phyloP scores from a whole-genome alignment of 2,329 filamentous ascomycete species.

The Nothophoma quercina region DNA sequence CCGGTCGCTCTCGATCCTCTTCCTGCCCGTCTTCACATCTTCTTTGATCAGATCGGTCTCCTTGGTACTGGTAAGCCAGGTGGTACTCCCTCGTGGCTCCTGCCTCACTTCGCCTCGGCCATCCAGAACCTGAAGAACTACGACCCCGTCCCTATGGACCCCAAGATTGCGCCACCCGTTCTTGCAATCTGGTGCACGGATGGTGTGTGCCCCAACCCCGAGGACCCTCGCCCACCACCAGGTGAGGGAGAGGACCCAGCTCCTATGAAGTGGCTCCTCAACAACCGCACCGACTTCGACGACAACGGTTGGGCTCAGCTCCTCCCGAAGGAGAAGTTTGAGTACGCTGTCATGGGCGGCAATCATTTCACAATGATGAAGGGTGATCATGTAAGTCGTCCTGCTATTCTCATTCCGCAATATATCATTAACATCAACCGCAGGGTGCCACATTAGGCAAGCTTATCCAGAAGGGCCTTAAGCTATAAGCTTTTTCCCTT shows the following conservation, averaged over 20 bases:
- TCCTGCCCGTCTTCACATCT: slow-evolving; percentile 68
- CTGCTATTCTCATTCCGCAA: neutral
- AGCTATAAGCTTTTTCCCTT: slow-evolving; percentile 32
- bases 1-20: slow-evolving; percentile 61
- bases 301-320: slow-evolving; percentile 75
- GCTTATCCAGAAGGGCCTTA: slow-evolving; percentile 54
- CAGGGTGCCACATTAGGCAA: slow-evolving; percentile 52
- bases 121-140: slow-evolving; percentile 75
- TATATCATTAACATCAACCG: slow-evolving; percentile 31
- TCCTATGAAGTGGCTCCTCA: slow-evolving; percentile 70
- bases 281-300: slow-evolving; percentile 75
- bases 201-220: slow-evolving; percentile 72
- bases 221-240: slow-evolving; percentile 71
- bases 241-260: slow-evolving; percentile 62
- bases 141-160: slow-evolving; percentile 68
- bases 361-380: slow-evolving; percentile 84
- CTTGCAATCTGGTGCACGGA: slow-evolving; percentile 76
- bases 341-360: slow-evolving; percentile 71
- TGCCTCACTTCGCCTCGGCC: slow-evolving; percentile 75
- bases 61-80: slow-evolving; percentile 67
- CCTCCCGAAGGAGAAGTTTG: slow-evolving; percentile 67
- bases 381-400: slow-evolving; percentile 57
- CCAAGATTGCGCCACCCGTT: slow-evolving; percentile 66
- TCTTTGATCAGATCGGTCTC: slow-evolving; percentile 76
- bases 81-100: slow-evolving; percentile 75